Conservation (phyloP, 2,329 filamentous ascomycete genomes). For the Aspergillus flavus region DNA sequence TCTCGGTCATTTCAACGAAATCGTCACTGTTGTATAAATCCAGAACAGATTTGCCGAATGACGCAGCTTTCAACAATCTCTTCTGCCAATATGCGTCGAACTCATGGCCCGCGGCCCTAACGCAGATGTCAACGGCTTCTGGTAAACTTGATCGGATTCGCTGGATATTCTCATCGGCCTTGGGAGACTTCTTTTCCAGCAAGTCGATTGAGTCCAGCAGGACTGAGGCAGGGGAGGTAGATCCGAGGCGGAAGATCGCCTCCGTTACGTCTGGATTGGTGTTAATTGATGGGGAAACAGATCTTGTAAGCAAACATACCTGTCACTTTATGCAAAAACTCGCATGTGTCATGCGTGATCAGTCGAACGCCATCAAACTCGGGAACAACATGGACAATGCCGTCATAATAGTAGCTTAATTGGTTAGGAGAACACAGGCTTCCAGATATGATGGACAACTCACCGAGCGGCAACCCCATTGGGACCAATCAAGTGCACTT, state of each 20-base stretch:
- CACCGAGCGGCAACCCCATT: constrained; percentile 71
- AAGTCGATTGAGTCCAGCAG: constrained; percentile 89
- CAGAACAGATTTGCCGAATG: constrained; percentile 94
- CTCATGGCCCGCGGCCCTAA: constrained; percentile 90
- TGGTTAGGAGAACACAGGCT: constrained; percentile 20
- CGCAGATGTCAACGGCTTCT: constrained; percentile 90
- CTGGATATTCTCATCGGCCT: constrained; percentile 97
- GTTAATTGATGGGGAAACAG: constrained; percentile 6
- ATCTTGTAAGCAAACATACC: constrained; percentile 37
- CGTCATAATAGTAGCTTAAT: constrained; percentile 81
- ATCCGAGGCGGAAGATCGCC: constrained; percentile 85
- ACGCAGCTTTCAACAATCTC: constrained; percentile 90
- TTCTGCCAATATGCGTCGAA: constrained; percentile 93
- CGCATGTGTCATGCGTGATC: constrained; percentile 90
- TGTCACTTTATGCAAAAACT: constrained; percentile 94
- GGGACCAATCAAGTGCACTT: constrained; percentile 90
- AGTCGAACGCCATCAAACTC: constrained; percentile 89
- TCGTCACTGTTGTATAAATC: constrained; percentile 98
- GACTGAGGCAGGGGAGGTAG: constrained; percentile 87
- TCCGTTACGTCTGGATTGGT: constrained; percentile 66
- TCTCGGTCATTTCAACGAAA: constrained; percentile 98
- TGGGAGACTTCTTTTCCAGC: constrained; percentile 89
- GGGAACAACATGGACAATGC: constrained; percentile 82
- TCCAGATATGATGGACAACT: constrained; percentile 11
- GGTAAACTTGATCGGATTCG: constrained; percentile 84